phyloP scores from a whole-genome alignment of 2,329 filamentous ascomycete genomes.

The Neopestalotiopsis sp. region DNA sequence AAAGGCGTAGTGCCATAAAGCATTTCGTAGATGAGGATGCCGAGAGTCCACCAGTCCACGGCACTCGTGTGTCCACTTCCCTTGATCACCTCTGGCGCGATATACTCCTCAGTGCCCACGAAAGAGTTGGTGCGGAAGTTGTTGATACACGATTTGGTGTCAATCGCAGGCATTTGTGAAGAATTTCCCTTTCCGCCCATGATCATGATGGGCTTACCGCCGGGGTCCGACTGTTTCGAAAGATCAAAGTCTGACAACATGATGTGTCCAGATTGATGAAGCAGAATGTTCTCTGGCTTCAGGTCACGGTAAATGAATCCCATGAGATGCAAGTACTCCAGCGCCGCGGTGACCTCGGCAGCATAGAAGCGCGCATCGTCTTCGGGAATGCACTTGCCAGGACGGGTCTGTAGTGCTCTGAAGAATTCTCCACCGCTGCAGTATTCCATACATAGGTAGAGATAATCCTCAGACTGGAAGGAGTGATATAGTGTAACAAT shows the following conservation, averaged over 20 bases:
- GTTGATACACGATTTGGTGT: slow-evolving; percentile 97
- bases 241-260: slow-evolving; percentile 99
- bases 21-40: slow-evolving; percentile 98
- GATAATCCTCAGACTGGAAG: slow-evolving; percentile 97
- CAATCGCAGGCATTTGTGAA: slow-evolving; percentile 90
- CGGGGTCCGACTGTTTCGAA: slow-evolving; percentile 95
- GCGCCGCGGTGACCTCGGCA: slow-evolving; percentile 92
- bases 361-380: slow-evolving; percentile 98
- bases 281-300: slow-evolving; percentile 97
- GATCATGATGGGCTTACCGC: slow-evolving; percentile 98
- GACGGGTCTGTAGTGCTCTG: slow-evolving; percentile 90
- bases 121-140: slow-evolving; percentile 99
- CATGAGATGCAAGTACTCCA: slow-evolving; percentile 98
- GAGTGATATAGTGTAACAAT: slow-evolving; percentile 99
- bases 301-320: slow-evolving; percentile 98
- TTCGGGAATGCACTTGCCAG: slow-evolving; percentile 96
- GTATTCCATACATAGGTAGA: slow-evolving; percentile 99
- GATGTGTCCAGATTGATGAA: slow-evolving; percentile 99
- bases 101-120: slow-evolving; percentile 98
- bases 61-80: slow-evolving; percentile 97
- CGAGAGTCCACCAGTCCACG: slow-evolving; percentile 98
- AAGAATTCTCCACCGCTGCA: slow-evolving; percentile 99
- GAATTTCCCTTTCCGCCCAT: slow-evolving; percentile 87
- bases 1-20: slow-evolving; percentile 97
- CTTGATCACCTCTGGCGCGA: slow-evolving; percentile 98